Base-by-base conservation (phyloP, 164 flowering plant genomes). In the Macadamia tetraphylla region DNA sequence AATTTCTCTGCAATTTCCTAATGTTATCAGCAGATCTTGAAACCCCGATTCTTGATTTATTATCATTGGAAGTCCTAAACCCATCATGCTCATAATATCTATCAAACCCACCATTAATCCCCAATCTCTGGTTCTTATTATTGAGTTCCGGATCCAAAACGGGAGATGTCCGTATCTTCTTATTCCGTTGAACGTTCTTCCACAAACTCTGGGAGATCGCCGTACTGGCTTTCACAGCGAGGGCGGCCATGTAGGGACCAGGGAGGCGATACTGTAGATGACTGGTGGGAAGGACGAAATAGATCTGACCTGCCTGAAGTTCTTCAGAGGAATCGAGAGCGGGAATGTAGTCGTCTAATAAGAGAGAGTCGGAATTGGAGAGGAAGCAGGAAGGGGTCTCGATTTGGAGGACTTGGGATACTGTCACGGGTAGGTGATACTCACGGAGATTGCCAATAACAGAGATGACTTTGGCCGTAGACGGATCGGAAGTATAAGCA, bases 161-260 rank as follows among this genome's bases (percentile, higher is more conserved):
- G 0, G 74, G 74, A 9, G 70, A 70, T 17, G 67, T 53, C 10
- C 67, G 67, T 0, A 67, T 67, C 53, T 55, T 58, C 29, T 52
- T 64, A 23, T 62, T 40, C 18, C 73, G 14, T 17, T 66, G 29
- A 48, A 73, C 58, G 9, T 51, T 64, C 35, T 66, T 64, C 29
- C 12, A 64, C 18, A 44, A 53, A 10, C 29, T 23, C 23, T 64
- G n/a, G 1, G 32, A 42, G 10, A 78, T 42, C 1, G 78, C 92
- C 0, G 68, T 29, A 71, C 81, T 80, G 10, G 92, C 92, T 61
- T 79, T 88, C 6, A 88, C 86, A 8, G 90, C 90, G 64, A 88
- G 56, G 1, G 86, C 86, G 0, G 89, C 93, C 90, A 86, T 88
- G 17, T 86, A 89, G 0, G 84, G 44, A 1, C 91, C 84, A 0